phyloP scores from a whole-genome alignment of 1,284 basidiomycete species.

The Kwoniella shivajii region DNA sequence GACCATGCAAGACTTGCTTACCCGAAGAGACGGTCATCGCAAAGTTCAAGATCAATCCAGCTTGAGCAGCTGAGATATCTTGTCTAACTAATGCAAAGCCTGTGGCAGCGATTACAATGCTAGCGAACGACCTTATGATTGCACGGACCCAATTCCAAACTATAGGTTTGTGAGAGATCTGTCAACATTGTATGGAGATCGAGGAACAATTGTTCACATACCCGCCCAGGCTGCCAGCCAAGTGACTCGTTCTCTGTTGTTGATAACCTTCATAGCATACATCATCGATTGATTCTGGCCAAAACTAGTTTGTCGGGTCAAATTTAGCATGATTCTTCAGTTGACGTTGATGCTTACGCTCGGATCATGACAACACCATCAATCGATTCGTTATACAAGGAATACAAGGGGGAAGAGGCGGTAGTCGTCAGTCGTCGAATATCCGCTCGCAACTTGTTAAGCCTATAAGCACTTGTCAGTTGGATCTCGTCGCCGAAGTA shows the following conservation, averaged over 20 bases:
- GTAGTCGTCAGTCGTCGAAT: slow-evolving; percentile 45
- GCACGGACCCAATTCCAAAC: slow-evolving; percentile 44
- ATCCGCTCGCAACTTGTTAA: slow-evolving; percentile 48
- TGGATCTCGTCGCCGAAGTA: neutral
- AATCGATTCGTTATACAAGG: slow-evolving; percentile 55
- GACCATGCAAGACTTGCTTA: slow-evolving; percentile 21
- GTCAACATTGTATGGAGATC: too few relatives aligned
- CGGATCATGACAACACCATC: slow-evolving; percentile 56
- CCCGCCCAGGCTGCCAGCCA: slow-evolving; percentile 38
- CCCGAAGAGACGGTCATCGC: slow-evolving; percentile 49
- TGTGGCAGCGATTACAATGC: slow-evolving; percentile 42
- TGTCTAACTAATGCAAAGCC: slow-evolving; percentile 55
- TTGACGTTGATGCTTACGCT: too few relatives aligned
- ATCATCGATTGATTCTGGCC: slow-evolving; percentile 46
- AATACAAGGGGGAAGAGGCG: slow-evolving; percentile 54
- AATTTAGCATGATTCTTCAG: too few relatives aligned
- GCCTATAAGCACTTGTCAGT: slow-evolving; percentile 16
- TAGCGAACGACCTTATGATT: slow-evolving; percentile 36
- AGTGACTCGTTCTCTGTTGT: slow-evolving; percentile 44
- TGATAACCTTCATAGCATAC: slow-evolving; percentile 39
- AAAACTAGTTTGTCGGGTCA: too few relatives aligned
- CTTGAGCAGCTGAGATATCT: slow-evolving; percentile 50
- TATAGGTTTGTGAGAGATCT: neutral
- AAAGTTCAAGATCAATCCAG: slow-evolving; percentile 56
- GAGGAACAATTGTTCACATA: too few relatives aligned